A percentile compares a stretch with the other conserved stretches of the same genome.
Evolutionary conservation across 2,329 filamentous ascomycete genomes (phyloP).

Genomic region (Trichoderma aggressivum): DNA sequence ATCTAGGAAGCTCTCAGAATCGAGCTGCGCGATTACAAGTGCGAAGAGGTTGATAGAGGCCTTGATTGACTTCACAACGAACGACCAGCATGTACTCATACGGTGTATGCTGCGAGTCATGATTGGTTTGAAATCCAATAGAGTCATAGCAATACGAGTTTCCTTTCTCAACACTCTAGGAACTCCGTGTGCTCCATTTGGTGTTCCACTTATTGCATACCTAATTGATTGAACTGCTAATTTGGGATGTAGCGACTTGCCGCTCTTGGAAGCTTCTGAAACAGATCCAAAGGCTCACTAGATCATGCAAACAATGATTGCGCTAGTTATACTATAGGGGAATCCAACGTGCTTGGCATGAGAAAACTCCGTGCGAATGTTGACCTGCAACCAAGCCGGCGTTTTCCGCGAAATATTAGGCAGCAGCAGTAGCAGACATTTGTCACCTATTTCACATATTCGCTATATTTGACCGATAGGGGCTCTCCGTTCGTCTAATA

Average conservation of each 20-base stretch:
- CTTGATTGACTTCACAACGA: neutral
- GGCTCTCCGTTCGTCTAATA: neutral
- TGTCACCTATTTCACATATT: neutral
- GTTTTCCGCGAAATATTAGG: neutral
- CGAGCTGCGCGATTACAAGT: neutral
- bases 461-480: neutral
- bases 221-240: neutral
- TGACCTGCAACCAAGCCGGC: neutral
- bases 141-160: neutral
- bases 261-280: neutral
- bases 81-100: neutral
- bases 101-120: neutral
- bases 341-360: neutral
- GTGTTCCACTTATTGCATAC: neutral
- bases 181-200: neutral
- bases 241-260: neutral
- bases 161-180: neutral
- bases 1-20: neutral
- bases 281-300: neutral
- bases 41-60: neutral
- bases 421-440: neutral
- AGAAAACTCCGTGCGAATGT: neutral
- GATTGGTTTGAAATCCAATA: neutral
- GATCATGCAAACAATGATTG: neutral
- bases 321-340: neutral